Evolutionary conservation across 192 early-diverging fungal genomes (phyloP), one percentile per base, ranked within the genome.

Genomic region (Linnemannia exigua): DNA sequence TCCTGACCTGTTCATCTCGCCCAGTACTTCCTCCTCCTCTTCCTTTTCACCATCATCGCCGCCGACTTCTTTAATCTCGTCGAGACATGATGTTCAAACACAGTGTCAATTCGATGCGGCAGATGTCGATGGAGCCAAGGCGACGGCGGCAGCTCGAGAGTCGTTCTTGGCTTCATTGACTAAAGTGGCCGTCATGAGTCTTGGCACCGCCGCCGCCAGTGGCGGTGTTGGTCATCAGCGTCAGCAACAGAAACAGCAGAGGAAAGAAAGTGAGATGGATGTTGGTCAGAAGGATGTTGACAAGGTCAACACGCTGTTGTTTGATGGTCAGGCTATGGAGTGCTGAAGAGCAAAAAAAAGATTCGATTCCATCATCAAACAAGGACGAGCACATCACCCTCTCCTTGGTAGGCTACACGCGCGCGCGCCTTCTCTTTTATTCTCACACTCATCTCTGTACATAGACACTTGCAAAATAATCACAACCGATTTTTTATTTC

Each of bases 1-100:
- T 58, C 35, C 66, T 7, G 75, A 67, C n/a, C 44, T 19, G 20
- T 31, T 22, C 58, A 63, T 15, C n/a, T 70, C 37, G 3, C 38
- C 68, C 1, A 70, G 15, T 7, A 70, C 25, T 22, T 69, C 68
- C 12, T 25, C 28, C 31, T 52, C 72, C 6, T 33, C 51, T 3
- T 52, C 48, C 16, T 54, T 20, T 0, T 54, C 22, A 7, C 5
- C 9, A 52, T 31, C 47, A 54, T 2, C 37, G 37, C 9, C 37
- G 33, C 2, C 19, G 16, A 12, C 51, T 12, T n/a, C n/a, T n/a
- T n/a, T n/a, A n/a, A n/a, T n/a, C n/a, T n/a, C 67, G 1, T 38
- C 68, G 11, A n/a, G 70, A 33, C 69, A 72, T 8, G 70, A 79
- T 66, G 70, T 38, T 5, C 77, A 79, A 52, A 79, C 70, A 9